Conservation (phyloP, 2,329 filamentous ascomycete species). For the Phialemonium atrogriseum region DNA sequence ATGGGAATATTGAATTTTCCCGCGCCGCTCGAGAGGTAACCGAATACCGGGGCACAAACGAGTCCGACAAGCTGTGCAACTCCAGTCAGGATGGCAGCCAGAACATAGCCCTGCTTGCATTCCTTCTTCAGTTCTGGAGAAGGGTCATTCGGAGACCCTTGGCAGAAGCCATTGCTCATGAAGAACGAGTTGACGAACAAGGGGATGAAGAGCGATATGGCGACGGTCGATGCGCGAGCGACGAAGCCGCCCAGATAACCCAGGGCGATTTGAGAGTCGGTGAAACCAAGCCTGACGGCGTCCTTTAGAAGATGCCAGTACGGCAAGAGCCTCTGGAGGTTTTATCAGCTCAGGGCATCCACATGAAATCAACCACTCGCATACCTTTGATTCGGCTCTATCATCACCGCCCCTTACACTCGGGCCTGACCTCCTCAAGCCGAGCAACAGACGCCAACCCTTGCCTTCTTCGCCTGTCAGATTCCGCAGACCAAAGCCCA, state of each 20-base stretch:
- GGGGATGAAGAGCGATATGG: conserved; percentile 90
- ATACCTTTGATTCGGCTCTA: too few relatives aligned
- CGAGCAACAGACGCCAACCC: conserved; percentile 54
- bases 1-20: conserved; percentile 65
- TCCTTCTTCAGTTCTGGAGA: conserved; percentile 72
- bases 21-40: conserved; percentile 68
- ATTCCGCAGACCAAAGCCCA: conserved; percentile 67
- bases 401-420: conserved; percentile 6
- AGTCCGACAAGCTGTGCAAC: conserved; percentile 82
- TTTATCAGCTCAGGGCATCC: too few relatives aligned
- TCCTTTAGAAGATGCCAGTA: conserved; percentile 53
- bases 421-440: conserved; percentile 21
- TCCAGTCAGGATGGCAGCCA: conserved; percentile 81
- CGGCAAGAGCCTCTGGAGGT: conserved; percentile 33
- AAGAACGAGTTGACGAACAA: conserved; percentile 90
- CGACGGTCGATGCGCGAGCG: conserved; percentile 86
- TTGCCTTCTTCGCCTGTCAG: conserved; percentile 70
- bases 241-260: conserved; percentile 94
- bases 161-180: conserved; percentile 71
- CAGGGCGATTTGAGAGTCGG: conserved; percentile 69
- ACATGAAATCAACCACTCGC: too few relatives aligned
- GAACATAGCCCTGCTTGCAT: conserved; percentile 78
- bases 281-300: conserved; percentile 62
- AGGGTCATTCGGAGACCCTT: conserved; percentile 53
- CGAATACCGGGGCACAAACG: conserved; percentile 77